Conservation (phyloP, 2,329 filamentous ascomycete species). For the Aspergillus hortae region DNA sequence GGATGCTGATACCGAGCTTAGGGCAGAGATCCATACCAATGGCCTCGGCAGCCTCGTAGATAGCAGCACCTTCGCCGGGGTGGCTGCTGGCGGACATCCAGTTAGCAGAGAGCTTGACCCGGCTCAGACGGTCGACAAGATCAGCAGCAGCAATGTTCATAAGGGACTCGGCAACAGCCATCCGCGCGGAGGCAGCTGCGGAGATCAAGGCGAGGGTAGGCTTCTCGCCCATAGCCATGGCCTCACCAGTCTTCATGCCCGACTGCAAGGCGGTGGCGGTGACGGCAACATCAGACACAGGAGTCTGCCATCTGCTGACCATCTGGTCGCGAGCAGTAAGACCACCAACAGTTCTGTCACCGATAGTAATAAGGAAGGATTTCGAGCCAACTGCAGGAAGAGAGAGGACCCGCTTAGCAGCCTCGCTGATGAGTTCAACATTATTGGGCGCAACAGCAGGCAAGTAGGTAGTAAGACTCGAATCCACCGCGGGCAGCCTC, state of each 20-base stretch:
- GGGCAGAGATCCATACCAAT: conserved; percentile 92
- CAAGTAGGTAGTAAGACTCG: conserved; percentile 64
- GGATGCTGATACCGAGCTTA: conserved; percentile 84
- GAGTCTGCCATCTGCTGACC: conserved; percentile 93
- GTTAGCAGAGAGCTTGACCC: conserved; percentile 88
- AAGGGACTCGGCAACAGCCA: conserved; percentile 92
- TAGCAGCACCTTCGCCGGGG: conserved; percentile 82
- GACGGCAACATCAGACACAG: conserved; percentile 90
- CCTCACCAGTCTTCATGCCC: conserved; percentile 77
- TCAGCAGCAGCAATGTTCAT: conserved; percentile 87
- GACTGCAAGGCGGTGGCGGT: conserved; percentile 76
- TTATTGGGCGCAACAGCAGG: conserved; percentile 50
- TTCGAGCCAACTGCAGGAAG: conserved; percentile 94
- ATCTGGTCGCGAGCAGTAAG: conserved; percentile 88
- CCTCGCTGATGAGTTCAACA: conserved; percentile 58
- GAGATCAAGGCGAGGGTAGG: conserved; percentile 86
- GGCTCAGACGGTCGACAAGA: conserved; percentile 67
- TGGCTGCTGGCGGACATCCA: conserved; percentile 99
- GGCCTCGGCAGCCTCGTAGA: conserved; percentile 91
- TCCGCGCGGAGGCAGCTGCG: conserved; percentile 82
- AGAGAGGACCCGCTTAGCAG: conserved; percentile 74
- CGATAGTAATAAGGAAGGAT: conserved; percentile 95
- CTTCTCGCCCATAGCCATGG: conserved; percentile 97
- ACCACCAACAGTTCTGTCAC: conserved; percentile 86
- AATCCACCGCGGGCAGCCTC: conserved; percentile 69